Evolutionary conservation across 768 basidiomycete species (phyloP).

Genomic region (Hericium alpestre): DNA sequence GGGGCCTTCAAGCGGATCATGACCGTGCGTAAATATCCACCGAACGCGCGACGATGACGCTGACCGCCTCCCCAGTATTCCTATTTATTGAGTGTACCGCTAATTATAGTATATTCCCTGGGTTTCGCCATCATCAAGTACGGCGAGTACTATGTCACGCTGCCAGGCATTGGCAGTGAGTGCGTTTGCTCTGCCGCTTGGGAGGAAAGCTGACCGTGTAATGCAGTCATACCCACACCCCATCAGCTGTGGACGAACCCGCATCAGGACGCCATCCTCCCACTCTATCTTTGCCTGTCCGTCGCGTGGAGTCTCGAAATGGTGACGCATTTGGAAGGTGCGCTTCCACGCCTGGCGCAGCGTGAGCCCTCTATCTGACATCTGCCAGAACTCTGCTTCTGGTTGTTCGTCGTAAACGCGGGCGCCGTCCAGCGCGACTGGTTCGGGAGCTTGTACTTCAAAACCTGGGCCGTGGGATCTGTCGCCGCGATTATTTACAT

Average conservation of each 20-base stretch:
- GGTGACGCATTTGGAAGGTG: conserved; percentile 78
- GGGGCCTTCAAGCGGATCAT: conserved; percentile 81
- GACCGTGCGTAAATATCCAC: conserved; percentile 45
- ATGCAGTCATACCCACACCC: conserved; percentile 56
- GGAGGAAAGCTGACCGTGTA: too few relatives aligned
- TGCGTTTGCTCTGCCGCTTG: conserved; percentile 5
- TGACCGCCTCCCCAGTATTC: conserved; percentile 41
- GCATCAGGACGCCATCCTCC: conserved; percentile 44
- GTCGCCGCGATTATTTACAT: conserved; percentile 48
- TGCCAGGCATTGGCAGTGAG: conserved; percentile 42
- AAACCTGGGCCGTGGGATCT: conserved; percentile 61
- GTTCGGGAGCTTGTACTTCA: conserved; percentile 71
- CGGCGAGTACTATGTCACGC: conserved; percentile 43
- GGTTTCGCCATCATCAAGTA: conserved; percentile 71
- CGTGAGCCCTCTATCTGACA: background rate
- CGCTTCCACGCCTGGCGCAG: background rate
- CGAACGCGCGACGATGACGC: background rate
- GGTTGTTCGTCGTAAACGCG: conserved; percentile 72
- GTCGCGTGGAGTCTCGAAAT: conserved; percentile 68
- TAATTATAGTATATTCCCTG: conserved; percentile 44
- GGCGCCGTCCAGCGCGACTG: conserved; percentile 55
- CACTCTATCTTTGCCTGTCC: conserved; percentile 53
- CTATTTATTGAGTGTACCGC: conserved; percentile 54
- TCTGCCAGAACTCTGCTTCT: conserved; percentile 67
- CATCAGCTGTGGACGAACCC: conserved; percentile 41